Base-by-base conservation (phyloP, 2,329 filamentous ascomycete genomes). In the Penicillium paneum region DNA sequence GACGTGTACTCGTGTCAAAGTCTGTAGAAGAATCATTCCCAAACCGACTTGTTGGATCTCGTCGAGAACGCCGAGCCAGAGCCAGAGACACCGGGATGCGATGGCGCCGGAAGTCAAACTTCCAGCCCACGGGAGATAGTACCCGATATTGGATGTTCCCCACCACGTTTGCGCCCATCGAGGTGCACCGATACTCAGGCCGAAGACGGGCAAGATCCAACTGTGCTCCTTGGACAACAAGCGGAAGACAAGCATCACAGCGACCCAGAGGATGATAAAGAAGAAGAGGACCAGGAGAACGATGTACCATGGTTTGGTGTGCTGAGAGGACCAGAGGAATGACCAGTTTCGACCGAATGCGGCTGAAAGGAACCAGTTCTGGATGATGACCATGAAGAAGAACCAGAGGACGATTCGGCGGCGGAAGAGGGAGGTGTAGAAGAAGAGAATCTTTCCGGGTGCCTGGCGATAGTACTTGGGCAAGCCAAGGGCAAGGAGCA, bases 131-230 rank as follows among this genome's bases (percentile, higher is more conserved):
- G 85, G 85, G 2, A 88, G 70, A 64, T 82, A 87, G 48, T 79
- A 73, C 3, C 84, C 85, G 61, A 86, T 80, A 35, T 80, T 79
- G 2, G 79, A 83, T 7, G 80, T 81, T 15, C 79, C 81, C 85
- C 85, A 88, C 66, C 85, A 82, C 66, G 87, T 86, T 67, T 88
- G 85, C 17, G 80, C 80, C 83, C 85, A 88, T 58, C 85, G 77
- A 1, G 85, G 85, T 5, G 84, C 84, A 10, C 71, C 83, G 8
- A 88, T 78, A 24, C 84, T 85, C 56, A 87, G 82, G 44, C 85
- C 84, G 61, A 88, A 87, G 53, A 88, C 80, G 15, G 85, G 85
- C 5, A 88, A 73, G 63, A 87, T 81, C 85, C 85, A 88, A 41
- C 79, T 82, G 69, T 88, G 85, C 19, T 77, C 77, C 60, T 80